Evolutionary conservation across 257 asterid genomes (phyloP).

Genomic region (Thymus quinquecostatus): DNA sequence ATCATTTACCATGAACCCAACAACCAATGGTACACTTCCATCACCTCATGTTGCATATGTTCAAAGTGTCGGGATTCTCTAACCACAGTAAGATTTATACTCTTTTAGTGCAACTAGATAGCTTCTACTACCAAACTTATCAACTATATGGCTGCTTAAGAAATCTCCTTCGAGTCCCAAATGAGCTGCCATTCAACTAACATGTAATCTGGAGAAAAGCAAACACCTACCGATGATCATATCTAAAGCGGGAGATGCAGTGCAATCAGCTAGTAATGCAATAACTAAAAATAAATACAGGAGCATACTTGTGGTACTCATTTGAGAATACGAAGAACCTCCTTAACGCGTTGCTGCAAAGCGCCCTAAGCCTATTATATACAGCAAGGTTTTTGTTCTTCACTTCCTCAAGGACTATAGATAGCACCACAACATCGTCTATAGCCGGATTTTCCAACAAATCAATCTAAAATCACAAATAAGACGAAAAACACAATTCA

Average conservation of each 20-base stretch:
- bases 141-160: neutral
- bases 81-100: neutral
- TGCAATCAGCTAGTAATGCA: conserved; percentile 25
- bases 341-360: conserved; percentile 71
- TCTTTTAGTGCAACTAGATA: neutral
- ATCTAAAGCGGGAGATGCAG: conserved; percentile 1
- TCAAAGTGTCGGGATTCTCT: neutral
- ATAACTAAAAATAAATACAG: conserved; percentile 11
- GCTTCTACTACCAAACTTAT: neutral
- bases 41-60: conserved; percentile 26
- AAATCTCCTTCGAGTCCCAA: conserved; percentile 15
- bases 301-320: conserved; percentile 85
- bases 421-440: conserved; percentile 87
- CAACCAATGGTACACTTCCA: conserved; percentile 11
- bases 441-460: conserved; percentile 89
- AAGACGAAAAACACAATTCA: conserved; percentile 3
- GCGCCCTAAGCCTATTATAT: conserved; percentile 83
- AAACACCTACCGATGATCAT: neutral
- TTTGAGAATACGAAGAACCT: conserved; percentile 88
- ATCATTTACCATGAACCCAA: conserved; percentile 9
- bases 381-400: conserved; percentile 80
- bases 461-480: conserved; percentile 63
- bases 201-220: conserved; percentile 18
- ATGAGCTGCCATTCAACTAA: conserved; percentile 4
- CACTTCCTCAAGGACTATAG: conserved; percentile 91